Evolutionary conservation across 2,329 filamentous ascomycete genomes (phyloP).

Genomic region (Calonectria pteridis): DNA sequence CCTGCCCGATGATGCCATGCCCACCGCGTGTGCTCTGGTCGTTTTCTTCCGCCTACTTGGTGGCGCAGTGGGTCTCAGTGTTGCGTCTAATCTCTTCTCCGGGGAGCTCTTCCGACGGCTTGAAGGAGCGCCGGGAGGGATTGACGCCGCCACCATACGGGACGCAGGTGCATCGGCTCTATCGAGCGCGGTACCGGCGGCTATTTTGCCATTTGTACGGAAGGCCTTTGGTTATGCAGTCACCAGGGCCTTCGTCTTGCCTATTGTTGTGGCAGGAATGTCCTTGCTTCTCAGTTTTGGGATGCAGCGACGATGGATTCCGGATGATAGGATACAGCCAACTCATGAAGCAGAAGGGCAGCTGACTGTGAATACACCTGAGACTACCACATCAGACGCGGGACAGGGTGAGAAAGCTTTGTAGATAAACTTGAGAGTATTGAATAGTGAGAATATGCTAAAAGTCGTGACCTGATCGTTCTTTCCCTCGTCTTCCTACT

Average conservation of each 20-base stretch:
- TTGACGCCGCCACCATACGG: neutral
- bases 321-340: slow-evolving; percentile 25
- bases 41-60: neutral
- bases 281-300: slow-evolving; percentile 28
- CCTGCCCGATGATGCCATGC: neutral
- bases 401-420: slow-evolving; percentile 1
- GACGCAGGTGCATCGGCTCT: neutral
- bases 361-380: neutral
- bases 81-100: neutral
- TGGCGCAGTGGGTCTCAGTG: neutral
- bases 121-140: neutral
- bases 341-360: neutral
- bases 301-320: slow-evolving; percentile 31
- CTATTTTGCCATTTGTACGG: neutral
- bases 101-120: neutral
- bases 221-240: neutral
- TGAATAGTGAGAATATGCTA: neutral
- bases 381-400: neutral
- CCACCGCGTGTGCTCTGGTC: neutral
- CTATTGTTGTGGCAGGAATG: slow-evolving; percentile 24
- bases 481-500: too few species aligned
- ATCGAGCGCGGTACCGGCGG: neutral
- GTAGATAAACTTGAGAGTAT: neutral
- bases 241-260: slow-evolving; percentile 22
- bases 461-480: neutral